Evolutionary conservation across 306 rosid genomes (phyloP), one percentile per base, ranked within the genome.

Genomic region (Potentilla sterilis): DNA sequence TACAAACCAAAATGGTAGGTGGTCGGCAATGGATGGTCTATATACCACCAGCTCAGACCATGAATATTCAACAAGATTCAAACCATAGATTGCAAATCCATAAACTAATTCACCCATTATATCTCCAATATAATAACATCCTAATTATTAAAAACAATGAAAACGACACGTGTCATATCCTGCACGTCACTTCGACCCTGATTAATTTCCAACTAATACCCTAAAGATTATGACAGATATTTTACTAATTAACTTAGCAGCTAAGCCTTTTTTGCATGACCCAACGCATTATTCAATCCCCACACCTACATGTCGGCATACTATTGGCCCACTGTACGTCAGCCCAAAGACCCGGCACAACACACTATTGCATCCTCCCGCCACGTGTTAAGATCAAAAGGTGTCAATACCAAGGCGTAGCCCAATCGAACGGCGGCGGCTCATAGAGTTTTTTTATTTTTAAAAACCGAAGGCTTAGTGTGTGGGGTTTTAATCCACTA

Each of bases 311-410:
- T 65, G 69, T 65, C 75, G 22, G 21, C 58, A 44, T 5, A 14
- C 67, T 41, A 63, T 72, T 57, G 43, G 67, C 32, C 51, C 6
- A 14, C 28, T 22, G 6, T 18, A 46, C 19, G 80, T 70, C 84
- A 78, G 6, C 58, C 24, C 24, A 13, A 37, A 66, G 40, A 18
- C 42, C 40, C 58, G 67, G 54, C 42, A 4, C 37, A 58, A 24
- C 37, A 58, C 34, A 24, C 37, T 58, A 9, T 10, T 0, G 19
- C 52, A 21, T 46, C 22, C 19, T 16, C 19, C 32, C 18, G 10
- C 77, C 77, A 74, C 83, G 65, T 40, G 52, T 32, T 1, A 1
- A 12, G 13, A 57, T 9, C 21, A 1, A 12, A 12, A 49, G 42
- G 28, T 10, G 78, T 43, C 72, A 24, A 48, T 7, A 1, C 0